Evolutionary conservation across 306 rosid genomes (phyloP), one percentile per base, ranked within the genome.

Genomic region (Elaeagnus macrophylla): DNA sequence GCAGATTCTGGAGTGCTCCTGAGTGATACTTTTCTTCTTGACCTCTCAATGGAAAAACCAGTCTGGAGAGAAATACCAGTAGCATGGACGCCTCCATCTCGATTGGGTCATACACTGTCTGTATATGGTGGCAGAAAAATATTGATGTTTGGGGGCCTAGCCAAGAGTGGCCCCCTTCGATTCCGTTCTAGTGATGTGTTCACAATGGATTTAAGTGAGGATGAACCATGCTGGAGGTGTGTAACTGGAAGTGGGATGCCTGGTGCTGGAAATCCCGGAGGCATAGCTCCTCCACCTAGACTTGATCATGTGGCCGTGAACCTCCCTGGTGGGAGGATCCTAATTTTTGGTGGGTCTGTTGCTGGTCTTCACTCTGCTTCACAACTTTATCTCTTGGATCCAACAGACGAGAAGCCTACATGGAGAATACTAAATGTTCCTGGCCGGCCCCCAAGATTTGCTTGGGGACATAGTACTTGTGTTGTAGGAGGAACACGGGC

Each of bases 321-420:
- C 71, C 96, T 93, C 60, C 99, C 96, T 0, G 96, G 99, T 68
- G 99, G 96, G 59, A 84, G 99, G 79, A 87, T 93, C 63, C 80
- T 93, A 64, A 84, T 93, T 51, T 93, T 93, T 53, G 99, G 99
- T 19, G 99, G 99, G 66, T 93, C 99, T 32, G 99, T 93, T 53
- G 99, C 99, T 10, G 99, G 99, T 67, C 99, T 93, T 70, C 96
- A 93, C 84, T 93, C 99, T 37, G 89, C 99, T 40, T 93, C 99
- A 10, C 96, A 93, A 72, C 99, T 93, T 56, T 93, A 84, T 75
- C 81, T 87, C 59, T 79, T 93, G 47, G 99, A 93, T 56, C 99
- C 99, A 42, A 84, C 96, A 0, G 96, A 93, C 45, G 99, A 87
- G 76, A 93, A 87, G 72, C 99, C 99, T 53, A 87, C 99, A 6